phyloP scores from a whole-genome alignment of 2,329 filamentous ascomycete genomes.

The Myrmaecium sp. region DNA sequence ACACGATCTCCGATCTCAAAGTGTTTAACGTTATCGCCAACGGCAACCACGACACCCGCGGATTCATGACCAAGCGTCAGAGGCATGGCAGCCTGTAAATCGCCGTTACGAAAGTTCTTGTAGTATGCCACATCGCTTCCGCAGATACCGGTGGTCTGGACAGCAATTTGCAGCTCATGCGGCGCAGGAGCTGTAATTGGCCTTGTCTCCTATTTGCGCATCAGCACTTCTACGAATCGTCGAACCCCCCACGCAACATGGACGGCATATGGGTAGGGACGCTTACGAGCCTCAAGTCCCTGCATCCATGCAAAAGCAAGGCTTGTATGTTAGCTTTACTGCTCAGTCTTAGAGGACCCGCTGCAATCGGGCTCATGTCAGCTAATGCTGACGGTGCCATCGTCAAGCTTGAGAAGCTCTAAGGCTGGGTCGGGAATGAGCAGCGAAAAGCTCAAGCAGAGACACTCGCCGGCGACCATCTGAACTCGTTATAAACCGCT shows the following conservation, averaged over 20 bases:
- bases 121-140: slow-evolving; percentile 57
- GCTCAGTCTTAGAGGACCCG: slow-evolving; percentile 20
- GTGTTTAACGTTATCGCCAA: slow-evolving; percentile 6
- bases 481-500: too few relatives aligned
- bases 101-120: slow-evolving; percentile 55
- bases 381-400: slow-evolving; percentile 24
- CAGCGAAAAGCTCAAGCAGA: slow-evolving; percentile 8
- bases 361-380: slow-evolving; percentile 22
- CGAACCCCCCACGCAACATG: slow-evolving; percentile 8
- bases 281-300: slow-evolving; percentile 25
- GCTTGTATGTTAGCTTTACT: slow-evolving; percentile 21
- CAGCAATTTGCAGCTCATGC: slow-evolving; percentile 46
- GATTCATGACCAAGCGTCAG: slow-evolving; percentile 33
- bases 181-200: slow-evolving; percentile 35
- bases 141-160: slow-evolving; percentile 51
- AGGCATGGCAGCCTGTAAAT: slow-evolving; percentile 48
- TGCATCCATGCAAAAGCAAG: slow-evolving; percentile 25
- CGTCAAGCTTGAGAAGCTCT: slow-evolving; percentile 7
- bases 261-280: slow-evolving; percentile 10
- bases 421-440: slow-evolving; percentile 10
- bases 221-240: slow-evolving; percentile 15
- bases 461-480: too few relatives aligned
- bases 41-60: slow-evolving; percentile 6
- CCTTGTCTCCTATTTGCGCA: slow-evolving; percentile 33
- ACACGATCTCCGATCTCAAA: slow-evolving; percentile 8